Base-by-base conservation (phyloP, 495 filamentous ascomycete species). In the Penicillium chermesinum region DNA sequence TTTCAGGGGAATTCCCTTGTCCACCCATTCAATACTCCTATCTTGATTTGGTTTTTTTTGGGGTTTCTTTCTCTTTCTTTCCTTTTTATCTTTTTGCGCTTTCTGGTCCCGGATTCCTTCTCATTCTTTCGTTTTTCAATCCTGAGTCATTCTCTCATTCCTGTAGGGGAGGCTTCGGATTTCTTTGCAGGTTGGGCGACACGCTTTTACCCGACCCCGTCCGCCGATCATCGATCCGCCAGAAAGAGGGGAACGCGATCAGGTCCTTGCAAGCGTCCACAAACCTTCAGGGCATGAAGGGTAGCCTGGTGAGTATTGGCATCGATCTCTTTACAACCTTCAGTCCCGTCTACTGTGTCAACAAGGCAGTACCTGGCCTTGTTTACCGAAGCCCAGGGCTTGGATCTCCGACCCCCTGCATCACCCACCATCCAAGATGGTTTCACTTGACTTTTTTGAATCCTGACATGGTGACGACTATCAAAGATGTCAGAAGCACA, bases 361-460 rank as follows among this genome's bases (percentile, higher is more conserved):
- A 9, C 19, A 15, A 25, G 36, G 16, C 46, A 20, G 46, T 55
- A 15, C 40, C 49, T 54, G 49, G 40, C 41, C 53, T 54, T 49
- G 53, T 53, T 45, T 33, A 57, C 42, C 50, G 54, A 61, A 37
- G 42, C 25, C 49, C 46, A 51, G 52, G 47, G 48, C 45, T 60
- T 52, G 41, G 44, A 42, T 41, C 17, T 27, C 46, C 38, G 35
- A 38, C 38, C 45, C 53, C 55, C 53, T 63, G 57, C 59, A 52
- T 60, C 55, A 52, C 50, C 50, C 55, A 56, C 46, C 37, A 27
- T 40, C 33, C 34, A 46, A 30, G 4, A 30, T 33, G 53, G 57
- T 54, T 54, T 56, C 50, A 55, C 57, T 47, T 37, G 46, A 56
- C 48, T 59, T 62, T 57, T 59, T 60, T 57, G 54, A 46, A 53